phyloP scores from a whole-genome alignment of 495 filamentous ascomycete genomes.

The Viridothelium virens region DNA sequence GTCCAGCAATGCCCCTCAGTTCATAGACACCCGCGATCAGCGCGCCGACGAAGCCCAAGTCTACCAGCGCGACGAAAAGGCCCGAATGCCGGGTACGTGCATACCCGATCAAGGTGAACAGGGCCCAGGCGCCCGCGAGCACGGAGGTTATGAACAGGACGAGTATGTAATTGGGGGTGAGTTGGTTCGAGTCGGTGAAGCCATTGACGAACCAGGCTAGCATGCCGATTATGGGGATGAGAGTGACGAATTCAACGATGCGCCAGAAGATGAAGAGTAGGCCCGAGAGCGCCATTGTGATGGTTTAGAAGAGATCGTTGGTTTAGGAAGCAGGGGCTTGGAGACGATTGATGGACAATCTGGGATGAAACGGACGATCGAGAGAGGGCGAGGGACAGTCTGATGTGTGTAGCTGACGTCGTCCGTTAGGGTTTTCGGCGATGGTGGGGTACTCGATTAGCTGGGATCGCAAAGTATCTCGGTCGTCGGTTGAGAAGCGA shows the following conservation, averaged over 20 bases:
- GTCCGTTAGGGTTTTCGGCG: too few relatives aligned
- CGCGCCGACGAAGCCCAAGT: slow-evolving; percentile 72
- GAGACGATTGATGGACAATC: too few relatives aligned
- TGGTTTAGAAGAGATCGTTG: not conserved
- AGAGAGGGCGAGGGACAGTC: too few relatives aligned
- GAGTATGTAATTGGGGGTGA: slow-evolving; percentile 74
- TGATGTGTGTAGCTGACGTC: too few relatives aligned
- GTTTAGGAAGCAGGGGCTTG: not conserved
- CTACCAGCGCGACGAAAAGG: slow-evolving; percentile 67
- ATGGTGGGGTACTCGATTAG: too few relatives aligned
- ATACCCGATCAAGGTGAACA: slow-evolving; percentile 76
- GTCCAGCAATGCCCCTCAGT: slow-evolving; percentile 58
- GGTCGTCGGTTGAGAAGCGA: too few relatives aligned
- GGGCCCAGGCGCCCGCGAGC: slow-evolving; percentile 67
- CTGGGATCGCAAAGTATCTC: too few relatives aligned
- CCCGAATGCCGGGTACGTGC: slow-evolving; percentile 62
- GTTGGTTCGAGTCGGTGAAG: slow-evolving; percentile 57
- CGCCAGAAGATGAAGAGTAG: slow-evolving; percentile 81
- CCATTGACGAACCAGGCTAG: slow-evolving; percentile 76
- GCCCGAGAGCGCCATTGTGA: slow-evolving; percentile 40
- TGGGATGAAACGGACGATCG: too few relatives aligned
- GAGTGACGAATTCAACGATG: slow-evolving; percentile 68
- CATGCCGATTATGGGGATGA: slow-evolving; percentile 87
- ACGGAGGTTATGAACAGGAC: slow-evolving; percentile 86
- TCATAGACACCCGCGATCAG: slow-evolving; percentile 75